Evolutionary conservation across 1,284 basidiomycete genomes (phyloP).

Genomic region (Cutaneotrichosporon sp.): DNA sequence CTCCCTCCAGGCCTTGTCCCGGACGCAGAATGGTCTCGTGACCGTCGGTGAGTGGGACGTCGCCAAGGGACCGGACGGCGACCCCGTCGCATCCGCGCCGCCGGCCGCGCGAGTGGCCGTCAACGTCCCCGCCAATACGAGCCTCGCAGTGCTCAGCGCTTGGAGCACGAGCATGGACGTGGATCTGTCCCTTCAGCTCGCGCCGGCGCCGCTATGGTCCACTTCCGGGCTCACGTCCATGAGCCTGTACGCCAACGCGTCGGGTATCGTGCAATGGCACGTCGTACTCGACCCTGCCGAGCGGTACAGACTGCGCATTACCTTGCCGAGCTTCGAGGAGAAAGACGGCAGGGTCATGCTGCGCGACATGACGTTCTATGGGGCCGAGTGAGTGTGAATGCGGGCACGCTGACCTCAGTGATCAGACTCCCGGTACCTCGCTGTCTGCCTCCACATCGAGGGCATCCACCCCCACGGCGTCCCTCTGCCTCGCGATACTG

Average conservation of each 20-base stretch:
- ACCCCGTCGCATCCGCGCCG: neutral
- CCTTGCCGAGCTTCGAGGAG: neutral
- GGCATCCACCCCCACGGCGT: too few relatives aligned
- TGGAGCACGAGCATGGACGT: neutral
- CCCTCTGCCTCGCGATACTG: too few relatives aligned
- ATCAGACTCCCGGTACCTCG: neutral
- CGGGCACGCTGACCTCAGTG: neutral
- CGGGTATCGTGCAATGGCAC: neutral
- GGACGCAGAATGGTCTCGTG: neutral
- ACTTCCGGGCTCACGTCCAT: neutral
- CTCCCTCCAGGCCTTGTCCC: neutral
- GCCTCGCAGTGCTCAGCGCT: neutral
- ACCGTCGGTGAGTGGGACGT: neutral
- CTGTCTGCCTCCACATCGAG: too few relatives aligned
- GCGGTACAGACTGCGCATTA: neutral
- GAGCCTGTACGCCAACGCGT: neutral
- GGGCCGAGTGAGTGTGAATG: neutral
- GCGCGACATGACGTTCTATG: neutral
- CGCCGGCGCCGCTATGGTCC: neutral
- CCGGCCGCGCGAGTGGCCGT: neutral
- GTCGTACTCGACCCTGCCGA: neutral
- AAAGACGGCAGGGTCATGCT: neutral
- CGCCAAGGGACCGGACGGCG: neutral
- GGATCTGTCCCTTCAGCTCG: neutral
- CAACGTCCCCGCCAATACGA: neutral